Percentiles rank a stretch among this genome's conserved stretches.
These are phyloP conservation scores for Cymbopogon citratus DNA, from an alignment of 176 grass and related monocot species.

Conservation along the genomic window DNA sequence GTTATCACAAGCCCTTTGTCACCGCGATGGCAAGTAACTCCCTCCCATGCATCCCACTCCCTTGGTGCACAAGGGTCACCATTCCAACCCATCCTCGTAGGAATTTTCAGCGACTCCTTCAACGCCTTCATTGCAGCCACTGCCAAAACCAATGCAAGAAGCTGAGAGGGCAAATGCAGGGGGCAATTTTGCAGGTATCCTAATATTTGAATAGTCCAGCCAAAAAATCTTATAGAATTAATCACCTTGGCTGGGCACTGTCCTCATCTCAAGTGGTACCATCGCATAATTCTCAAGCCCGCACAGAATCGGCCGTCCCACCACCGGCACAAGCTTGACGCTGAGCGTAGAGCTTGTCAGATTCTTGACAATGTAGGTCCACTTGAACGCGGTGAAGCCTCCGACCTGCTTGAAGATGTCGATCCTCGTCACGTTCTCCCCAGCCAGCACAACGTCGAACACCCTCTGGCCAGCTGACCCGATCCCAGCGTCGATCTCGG, in stretches of 20 bases:
- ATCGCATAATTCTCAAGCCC: constrained; percentile 95
- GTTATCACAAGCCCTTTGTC: constrained; percentile 80
- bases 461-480: constrained; percentile 52
- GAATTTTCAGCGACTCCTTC: constrained; percentile 83
- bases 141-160: constrained; percentile 30
- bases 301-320: constrained; percentile 75
- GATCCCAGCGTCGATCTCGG: constrained; percentile 69
- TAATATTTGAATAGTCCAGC: neutral
- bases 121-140: constrained; percentile 74
- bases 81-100: constrained; percentile 94
- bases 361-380: constrained; percentile 72
- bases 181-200: neutral
- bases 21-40: constrained; percentile 70
- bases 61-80: constrained; percentile 82
- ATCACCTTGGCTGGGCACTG: constrained; percentile 61
- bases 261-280: constrained; percentile 73
- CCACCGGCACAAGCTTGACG: constrained; percentile 65
- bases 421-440: constrained; percentile 61
- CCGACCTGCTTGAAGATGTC: constrained; percentile 94
- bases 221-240: neutral
- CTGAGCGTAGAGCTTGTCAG: constrained; percentile 51
- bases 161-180: neutral
- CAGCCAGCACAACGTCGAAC: constrained; percentile 70
- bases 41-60: constrained; percentile 96
- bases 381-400: constrained; percentile 85